A percentile compares a stretch with the other conserved stretches of the same genome.
Conservation (phyloP, 2,329 filamentous ascomycete genomes). For the Xenosphaeropsis pyriputrescens region DNA sequence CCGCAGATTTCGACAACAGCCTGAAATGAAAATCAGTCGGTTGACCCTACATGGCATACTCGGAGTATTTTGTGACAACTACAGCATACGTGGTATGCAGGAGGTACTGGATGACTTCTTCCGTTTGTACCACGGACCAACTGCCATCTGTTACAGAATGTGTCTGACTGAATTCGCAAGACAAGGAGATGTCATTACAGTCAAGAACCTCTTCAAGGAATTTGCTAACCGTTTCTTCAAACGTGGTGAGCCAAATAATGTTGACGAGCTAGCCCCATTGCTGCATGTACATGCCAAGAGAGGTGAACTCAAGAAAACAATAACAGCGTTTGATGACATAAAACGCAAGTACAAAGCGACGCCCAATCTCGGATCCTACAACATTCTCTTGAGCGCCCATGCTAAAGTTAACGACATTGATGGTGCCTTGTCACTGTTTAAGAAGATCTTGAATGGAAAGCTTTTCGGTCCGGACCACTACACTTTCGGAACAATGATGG, state of each 20-base stretch:
- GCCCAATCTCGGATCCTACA: slow-evolving; percentile 53
- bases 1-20: slow-evolving; percentile 6
- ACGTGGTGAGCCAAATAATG: neutral
- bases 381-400: slow-evolving; percentile 61
- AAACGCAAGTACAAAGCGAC: slow-evolving; percentile 33
- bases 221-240: slow-evolving; percentile 10
- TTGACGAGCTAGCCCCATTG: slow-evolving; percentile 32
- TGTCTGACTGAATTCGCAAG: slow-evolving; percentile 25
- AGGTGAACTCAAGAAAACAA: slow-evolving; percentile 45
- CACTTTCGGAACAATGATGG: slow-evolving; percentile 62
- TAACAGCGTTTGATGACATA: slow-evolving; percentile 49
- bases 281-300: slow-evolving; percentile 58
- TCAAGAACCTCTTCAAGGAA: slow-evolving; percentile 27
- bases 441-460: slow-evolving; percentile 32
- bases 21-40: slow-evolving; percentile 5
- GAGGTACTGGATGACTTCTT: slow-evolving; percentile 22
- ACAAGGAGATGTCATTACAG: slow-evolving; percentile 27
- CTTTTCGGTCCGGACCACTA: slow-evolving; percentile 38
- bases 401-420: slow-evolving; percentile 49
- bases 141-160: slow-evolving; percentile 14
- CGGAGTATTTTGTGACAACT: slow-evolving; percentile 14
- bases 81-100: slow-evolving; percentile 20
- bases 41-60: slow-evolving; percentile 15
- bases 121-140: slow-evolving; percentile 14
- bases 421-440: slow-evolving; percentile 50